Conservation (phyloP, 2,329 filamentous ascomycete species). For the Aspergillus candidus region DNA sequence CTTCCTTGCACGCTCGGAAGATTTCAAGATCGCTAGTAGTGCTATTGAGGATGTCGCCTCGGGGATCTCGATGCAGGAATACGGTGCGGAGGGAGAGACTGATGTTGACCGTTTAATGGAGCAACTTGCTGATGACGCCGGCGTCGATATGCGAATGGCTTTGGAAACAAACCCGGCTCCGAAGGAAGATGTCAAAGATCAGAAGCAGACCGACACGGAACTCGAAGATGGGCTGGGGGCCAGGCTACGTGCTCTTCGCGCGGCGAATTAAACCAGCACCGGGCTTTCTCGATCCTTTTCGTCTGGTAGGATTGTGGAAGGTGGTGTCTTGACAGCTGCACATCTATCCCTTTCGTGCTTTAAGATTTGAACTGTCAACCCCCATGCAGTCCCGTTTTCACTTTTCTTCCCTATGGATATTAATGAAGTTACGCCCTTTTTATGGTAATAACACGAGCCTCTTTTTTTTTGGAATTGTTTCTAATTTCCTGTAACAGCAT, state of each 20-base stretch:
- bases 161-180: conserved; percentile 36
- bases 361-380: no score
- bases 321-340: background rate
- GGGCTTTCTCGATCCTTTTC: background rate
- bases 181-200: conserved; percentile 37
- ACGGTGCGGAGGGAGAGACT: conserved; percentile 38
- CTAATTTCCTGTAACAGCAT: no score
- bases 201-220: conserved; percentile 32
- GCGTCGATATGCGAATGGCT: conserved; percentile 37
- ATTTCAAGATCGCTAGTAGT: conserved; percentile 39
- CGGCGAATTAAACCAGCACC: conserved; percentile 24
- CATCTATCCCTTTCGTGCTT: no score
- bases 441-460: no score
- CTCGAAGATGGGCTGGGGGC: conserved; percentile 39
- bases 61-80: conserved; percentile 39
- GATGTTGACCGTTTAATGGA: conserved; percentile 42
- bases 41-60: conserved; percentile 39
- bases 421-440: no score
- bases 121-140: conserved; percentile 40
- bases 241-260: conserved; percentile 35
- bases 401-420: no score
- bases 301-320: background rate
- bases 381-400: no score
- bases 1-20: conserved; percentile 36
- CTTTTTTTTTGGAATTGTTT: no score